phyloP scores from a whole-genome alignment of 1,284 basidiomycete species.

The Hymenochaete sp. region DNA sequence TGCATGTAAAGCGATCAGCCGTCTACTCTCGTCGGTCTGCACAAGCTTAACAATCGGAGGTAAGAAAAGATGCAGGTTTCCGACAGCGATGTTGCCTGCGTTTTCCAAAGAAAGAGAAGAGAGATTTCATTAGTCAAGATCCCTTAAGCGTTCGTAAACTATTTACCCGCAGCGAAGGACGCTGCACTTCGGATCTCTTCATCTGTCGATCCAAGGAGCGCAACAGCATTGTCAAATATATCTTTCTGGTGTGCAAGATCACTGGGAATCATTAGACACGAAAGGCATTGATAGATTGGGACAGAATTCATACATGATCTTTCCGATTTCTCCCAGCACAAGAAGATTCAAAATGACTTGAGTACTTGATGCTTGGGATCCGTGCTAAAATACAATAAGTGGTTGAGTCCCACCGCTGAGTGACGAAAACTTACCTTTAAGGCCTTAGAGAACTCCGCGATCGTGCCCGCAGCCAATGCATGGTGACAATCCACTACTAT shows the following conservation, averaged over 20 bases:
- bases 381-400: slow-evolving; percentile 32
- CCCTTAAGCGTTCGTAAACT: slow-evolving; percentile 5
- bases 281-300: neutral
- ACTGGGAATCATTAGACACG: slow-evolving; percentile 31
- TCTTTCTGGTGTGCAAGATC: slow-evolving; percentile 75
- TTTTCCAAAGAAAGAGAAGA: slow-evolving; percentile 19
- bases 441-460: slow-evolving; percentile 72
- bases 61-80: slow-evolving; percentile 79
- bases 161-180: slow-evolving; percentile 82
- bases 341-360: slow-evolving; percentile 76
- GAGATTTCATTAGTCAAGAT: slow-evolving; percentile 6
- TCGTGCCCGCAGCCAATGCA: slow-evolving; percentile 66
- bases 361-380: slow-evolving; percentile 56
- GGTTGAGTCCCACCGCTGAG: slow-evolving; percentile 8
- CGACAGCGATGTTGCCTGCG: slow-evolving; percentile 90
- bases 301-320: slow-evolving; percentile 58
- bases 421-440: slow-evolving; percentile 45
- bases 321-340: slow-evolving; percentile 84
- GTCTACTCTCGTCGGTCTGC: slow-evolving; percentile 66
- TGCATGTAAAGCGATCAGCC: slow-evolving; percentile 81
- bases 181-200: slow-evolving; percentile 84
- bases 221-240: slow-evolving; percentile 66
- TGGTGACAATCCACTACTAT: slow-evolving; percentile 66
- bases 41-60: slow-evolving; percentile 80
- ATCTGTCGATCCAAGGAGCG: slow-evolving; percentile 65